Base-by-base conservation (phyloP, 306 rosid species). In the Acacia confusa region DNA sequence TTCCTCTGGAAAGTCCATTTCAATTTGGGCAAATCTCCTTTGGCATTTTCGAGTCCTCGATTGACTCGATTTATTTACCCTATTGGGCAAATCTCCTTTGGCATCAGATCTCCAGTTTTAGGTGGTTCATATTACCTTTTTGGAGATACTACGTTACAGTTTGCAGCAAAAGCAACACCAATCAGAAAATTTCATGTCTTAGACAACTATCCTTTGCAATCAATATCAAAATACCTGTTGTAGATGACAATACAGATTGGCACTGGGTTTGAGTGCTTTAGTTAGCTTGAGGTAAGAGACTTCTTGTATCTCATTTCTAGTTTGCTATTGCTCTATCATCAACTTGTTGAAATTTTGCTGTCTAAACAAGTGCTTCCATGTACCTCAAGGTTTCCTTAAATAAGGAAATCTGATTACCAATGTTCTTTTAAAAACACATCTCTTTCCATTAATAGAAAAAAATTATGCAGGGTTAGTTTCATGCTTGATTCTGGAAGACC, bases 21-120 rank as follows among this genome's bases (percentile, higher is more conserved):
- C 87, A 74, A 83, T 70, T 81, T 77, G 92, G 97, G 97, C 97
- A 96, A 93, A 96, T 93, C 98, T 96, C 90, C 97, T 94, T 94
- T 94, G 97, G 97, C 97, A 92, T 88, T 90, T 89, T 70, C 48
- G 91, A 84, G 92, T 91, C 86, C 41, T 84, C 10, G 6, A 73
- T 88, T 9, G 94, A 87, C 92, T 91, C 89, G 75, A 57, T 10
- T 57, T 48, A 52, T 82, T 32, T 82, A 85, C 77, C 89, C 78
- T 68, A 55, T 82, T 65, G 77, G 97, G 91, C 90, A 89, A 88
- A 83, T 86, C 92, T 91, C 88, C 86, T 89, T 90, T 89, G 92
- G 91, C 85, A 79, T 84, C 85, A 58, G 24, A 74, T 84, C 90
- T 87, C 87, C 87, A 55, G 87, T 87, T 88, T 81, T 86, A 68